phyloP scores from a whole-genome alignment of 345 rosid species.

The Boechera retrofracta region DNA sequence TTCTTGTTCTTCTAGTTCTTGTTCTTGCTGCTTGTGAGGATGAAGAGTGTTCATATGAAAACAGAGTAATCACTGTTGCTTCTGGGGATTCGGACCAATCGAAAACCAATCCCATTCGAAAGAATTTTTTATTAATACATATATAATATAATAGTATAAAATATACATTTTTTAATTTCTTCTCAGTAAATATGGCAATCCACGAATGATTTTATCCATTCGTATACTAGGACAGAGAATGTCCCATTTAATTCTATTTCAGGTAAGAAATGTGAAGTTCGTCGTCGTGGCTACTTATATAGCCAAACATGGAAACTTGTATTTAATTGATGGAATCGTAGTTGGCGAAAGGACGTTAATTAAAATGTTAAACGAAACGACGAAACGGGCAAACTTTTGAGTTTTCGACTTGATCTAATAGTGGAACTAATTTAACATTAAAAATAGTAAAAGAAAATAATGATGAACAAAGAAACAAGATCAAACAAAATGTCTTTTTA shows the following conservation, averaged over 20 bases:
- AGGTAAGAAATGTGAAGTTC: slow-evolving; percentile 18
- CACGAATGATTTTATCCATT: slow-evolving; percentile 37
- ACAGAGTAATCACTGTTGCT: slow-evolving; percentile 38
- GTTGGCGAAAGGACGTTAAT: slow-evolving; percentile 18
- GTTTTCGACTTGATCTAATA: too few relatives aligned
- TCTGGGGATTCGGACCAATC: slow-evolving; percentile 43
- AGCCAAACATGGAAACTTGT: slow-evolving; percentile 42
- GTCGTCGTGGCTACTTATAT: slow-evolving; percentile 39
- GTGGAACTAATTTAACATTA: too few relatives aligned
- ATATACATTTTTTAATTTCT: neutral
- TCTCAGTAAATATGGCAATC: slow-evolving; percentile 2
- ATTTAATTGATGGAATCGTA: neutral
- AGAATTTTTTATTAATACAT: neutral
- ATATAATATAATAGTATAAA: neutral
- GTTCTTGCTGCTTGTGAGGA: slow-evolving; percentile 27
- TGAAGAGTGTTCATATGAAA: slow-evolving; percentile 44
- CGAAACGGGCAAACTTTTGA: neutral
- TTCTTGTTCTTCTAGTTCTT: slow-evolving; percentile 18
- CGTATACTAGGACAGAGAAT: slow-evolving; percentile 16
- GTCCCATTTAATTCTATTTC: slow-evolving; percentile 28
- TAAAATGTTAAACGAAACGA: neutral
- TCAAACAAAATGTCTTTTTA: too few relatives aligned
- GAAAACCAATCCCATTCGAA: slow-evolving; percentile 43
- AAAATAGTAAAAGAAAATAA: too few relatives aligned
- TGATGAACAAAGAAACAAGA: too few relatives aligned